Base-by-base conservation (phyloP, 306 rosid species). In the Amphicarpaea edgeworthii region DNA sequence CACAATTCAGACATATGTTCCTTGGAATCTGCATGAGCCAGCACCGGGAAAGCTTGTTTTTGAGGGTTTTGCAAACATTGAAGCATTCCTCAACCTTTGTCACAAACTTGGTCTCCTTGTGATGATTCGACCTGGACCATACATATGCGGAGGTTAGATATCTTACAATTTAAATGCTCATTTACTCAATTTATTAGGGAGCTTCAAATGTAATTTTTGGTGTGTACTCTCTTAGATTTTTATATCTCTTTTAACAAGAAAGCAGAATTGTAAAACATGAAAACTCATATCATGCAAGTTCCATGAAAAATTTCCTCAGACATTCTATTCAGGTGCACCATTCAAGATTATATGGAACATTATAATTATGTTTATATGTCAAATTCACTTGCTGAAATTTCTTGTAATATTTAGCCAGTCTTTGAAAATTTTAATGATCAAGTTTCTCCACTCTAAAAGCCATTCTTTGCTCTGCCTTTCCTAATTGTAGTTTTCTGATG, bases 11-110 rank as follows among this genome's bases (percentile, higher is more conserved):
- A 90, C 95, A 63, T 95, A 95, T 82, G 83, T 92, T 77, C 97
- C 98, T 51, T 92, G 98, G 98, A 95, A 95, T 85, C 83, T 90
- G 68, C 98, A 95, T 67, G 97, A 95, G 85, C 95, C 96, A 76
- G 71, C 64, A 54, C 87, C 93, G 0, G 97, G 90, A 62, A 77
- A 85, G 77, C 88, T 81, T 67, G 88, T 79, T 53, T 95, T 92
- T 84, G 89, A 77, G 74, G 97, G 96, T 68, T 77, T 95, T 75
- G 97, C 96, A 20, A 83, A 95, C 85, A 74, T 95, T 61, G 88
- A 84, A 64, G 77, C 91, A 40, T 92, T 82, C 88, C 85, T 95
- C 69, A 87, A 89, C 65, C 93, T 88, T 68, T 90, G 97, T 84
- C 92, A 92, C 88, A 90, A 85, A 83, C 95, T 82, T 15, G 87